These are phyloP conservation scores for Ustilago vetiveriae DNA, from an alignment of 1,284 basidiomycete genomes.

Conservation along the genomic window DNA sequence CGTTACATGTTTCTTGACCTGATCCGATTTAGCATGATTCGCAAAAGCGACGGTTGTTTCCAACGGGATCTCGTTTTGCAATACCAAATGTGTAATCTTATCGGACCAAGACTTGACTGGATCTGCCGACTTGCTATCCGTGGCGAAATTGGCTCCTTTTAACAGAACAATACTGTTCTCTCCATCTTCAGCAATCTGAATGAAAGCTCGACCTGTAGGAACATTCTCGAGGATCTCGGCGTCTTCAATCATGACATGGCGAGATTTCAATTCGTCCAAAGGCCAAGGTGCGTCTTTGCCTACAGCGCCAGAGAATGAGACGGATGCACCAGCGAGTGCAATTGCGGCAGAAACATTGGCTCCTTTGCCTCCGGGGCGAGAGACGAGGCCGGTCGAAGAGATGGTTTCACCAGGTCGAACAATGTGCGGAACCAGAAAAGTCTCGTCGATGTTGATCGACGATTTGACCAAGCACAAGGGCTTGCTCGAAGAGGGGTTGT, in stretches of 20 bases:
- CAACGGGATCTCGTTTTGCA: conserved; percentile 73
- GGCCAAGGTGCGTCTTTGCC: conserved; percentile 64
- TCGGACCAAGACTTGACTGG: conserved; percentile 24
- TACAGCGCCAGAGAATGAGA: conserved; percentile 53
- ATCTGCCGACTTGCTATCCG: conserved; percentile 25
- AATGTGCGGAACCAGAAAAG: conserved; percentile 61
- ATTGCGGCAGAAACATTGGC: conserved; percentile 64
- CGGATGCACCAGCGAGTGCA: conserved; percentile 53
- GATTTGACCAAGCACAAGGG: conserved; percentile 62
- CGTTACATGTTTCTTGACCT: conserved; percentile 19
- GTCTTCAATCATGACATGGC: conserved; percentile 44
- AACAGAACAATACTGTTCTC: conserved; percentile 66
- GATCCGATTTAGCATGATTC: conserved; percentile 22
- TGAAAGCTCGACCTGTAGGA: conserved; percentile 64
- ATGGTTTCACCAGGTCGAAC: conserved; percentile 62
- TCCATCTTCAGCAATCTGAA: conserved; percentile 63
- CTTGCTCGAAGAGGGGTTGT: conserved; percentile 1
- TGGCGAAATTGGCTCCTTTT: conserved; percentile 61
- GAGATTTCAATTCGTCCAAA: conserved; percentile 52
- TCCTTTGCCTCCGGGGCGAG: conserved; percentile 63
- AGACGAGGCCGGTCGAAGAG: conserved; percentile 51
- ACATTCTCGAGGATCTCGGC: conserved; percentile 45
- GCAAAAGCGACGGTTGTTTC: conserved; percentile 69
- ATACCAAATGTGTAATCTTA: conserved; percentile 69
- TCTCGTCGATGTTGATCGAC: conserved; percentile 66